These are phyloP conservation scores for Calocybe gambosa DNA, from an alignment of 1,284 basidiomycete genomes.

Conservation along the genomic window DNA sequence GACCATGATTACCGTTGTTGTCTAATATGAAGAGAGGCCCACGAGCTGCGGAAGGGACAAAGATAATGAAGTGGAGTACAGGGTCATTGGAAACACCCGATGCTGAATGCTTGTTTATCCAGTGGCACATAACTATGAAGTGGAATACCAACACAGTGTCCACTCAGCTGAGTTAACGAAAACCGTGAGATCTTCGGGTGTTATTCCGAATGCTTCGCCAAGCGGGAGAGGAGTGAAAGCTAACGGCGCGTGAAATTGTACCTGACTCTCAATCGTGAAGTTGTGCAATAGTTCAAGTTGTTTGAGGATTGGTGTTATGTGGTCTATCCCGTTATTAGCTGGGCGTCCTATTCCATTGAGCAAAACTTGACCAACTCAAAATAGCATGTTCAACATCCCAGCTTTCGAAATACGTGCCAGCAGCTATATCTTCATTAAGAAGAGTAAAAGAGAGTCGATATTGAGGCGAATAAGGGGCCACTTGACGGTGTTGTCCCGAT, in stretches of 20 bases:
- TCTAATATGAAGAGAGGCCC: slow-evolving; percentile 71
- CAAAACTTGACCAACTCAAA: slow-evolving; percentile 42
- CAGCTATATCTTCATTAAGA: slow-evolving; percentile 79
- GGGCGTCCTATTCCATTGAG: not conserved
- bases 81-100: slow-evolving; percentile 85
- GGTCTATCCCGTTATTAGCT: slow-evolving; percentile 39
- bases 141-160: slow-evolving; percentile 70
- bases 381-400: slow-evolving; percentile 75
- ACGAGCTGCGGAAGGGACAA: slow-evolving; percentile 69
- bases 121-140: not conserved
- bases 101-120: slow-evolving; percentile 36
- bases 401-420: slow-evolving; percentile 50
- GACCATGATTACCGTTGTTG: slow-evolving; percentile 56
- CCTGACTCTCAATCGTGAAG: slow-evolving; percentile 90
- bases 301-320: slow-evolving; percentile 62
- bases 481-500: slow-evolving; percentile 43
- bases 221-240: slow-evolving; percentile 65
- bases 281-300: slow-evolving; percentile 72
- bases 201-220: slow-evolving; percentile 48
- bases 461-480: slow-evolving; percentile 70
- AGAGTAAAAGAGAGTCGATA: slow-evolving; percentile 81
- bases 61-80: slow-evolving; percentile 89
- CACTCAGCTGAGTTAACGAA: slow-evolving; percentile 97
- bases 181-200: slow-evolving; percentile 77
- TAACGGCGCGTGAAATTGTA: slow-evolving; percentile 88